Evolutionary conservation across 495 filamentous ascomycete genomes (phyloP).

Genomic region (Hypoxylon trugodes): DNA sequence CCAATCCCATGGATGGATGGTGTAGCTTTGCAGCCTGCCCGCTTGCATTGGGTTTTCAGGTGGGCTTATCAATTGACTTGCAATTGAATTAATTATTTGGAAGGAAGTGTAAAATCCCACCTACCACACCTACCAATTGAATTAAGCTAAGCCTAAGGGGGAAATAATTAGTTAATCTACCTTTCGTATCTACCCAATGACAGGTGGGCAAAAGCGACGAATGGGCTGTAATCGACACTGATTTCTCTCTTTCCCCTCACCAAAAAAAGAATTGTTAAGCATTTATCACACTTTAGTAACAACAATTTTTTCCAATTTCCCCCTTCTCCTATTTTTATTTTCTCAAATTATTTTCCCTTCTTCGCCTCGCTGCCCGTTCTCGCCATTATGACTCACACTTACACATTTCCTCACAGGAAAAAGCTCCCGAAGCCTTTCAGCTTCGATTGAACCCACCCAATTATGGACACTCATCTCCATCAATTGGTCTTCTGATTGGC

Average conservation of each 20-base stretch:
- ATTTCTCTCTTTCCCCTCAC: constrained; percentile 10
- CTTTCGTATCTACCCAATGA: not conserved
- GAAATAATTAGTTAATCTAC: not conserved
- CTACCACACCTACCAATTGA: not conserved
- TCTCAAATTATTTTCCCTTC: constrained; percentile 18
- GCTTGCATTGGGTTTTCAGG: constrained; percentile 9
- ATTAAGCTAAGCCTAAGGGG: constrained; percentile 6
- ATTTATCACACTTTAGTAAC: not conserved
- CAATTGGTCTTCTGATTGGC: constrained; percentile 39
- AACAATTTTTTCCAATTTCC: not conserved
- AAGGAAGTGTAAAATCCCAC: constrained; percentile 1
- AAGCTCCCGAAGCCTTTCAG: constrained; percentile 31
- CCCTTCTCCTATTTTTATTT: not conserved
- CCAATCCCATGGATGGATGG: not conserved
- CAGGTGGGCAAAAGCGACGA: not conserved
- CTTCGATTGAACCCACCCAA: constrained; percentile 35
- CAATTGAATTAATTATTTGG: constrained; percentile 3
- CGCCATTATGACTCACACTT: constrained; percentile 39
- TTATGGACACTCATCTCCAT: constrained; percentile 17
- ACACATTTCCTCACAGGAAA: too few relatives aligned
- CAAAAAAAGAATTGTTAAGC: constrained; percentile 12
- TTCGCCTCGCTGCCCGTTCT: constrained; percentile 27
- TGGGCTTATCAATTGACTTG: too few relatives aligned
- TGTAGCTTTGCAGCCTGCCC: not conserved
- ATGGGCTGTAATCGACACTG: not conserved